Base-by-base conservation (phyloP, 352 stramenopile species). In the Bremia lactucae region DNA sequence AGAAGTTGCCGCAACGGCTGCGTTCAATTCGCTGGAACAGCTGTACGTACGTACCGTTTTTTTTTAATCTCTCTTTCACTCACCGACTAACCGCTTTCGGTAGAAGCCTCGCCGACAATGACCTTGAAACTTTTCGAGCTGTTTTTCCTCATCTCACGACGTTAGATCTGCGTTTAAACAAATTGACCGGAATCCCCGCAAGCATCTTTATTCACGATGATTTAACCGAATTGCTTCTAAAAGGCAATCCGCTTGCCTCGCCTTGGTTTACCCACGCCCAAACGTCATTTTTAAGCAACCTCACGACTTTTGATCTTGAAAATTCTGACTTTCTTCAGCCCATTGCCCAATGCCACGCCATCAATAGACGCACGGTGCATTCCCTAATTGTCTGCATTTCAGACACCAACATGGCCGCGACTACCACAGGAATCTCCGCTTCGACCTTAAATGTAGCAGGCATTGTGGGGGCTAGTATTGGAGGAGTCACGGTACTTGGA, bases 91-190 rank as follows among this genome's bases (percentile, higher is more conserved):
- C 22, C 1, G 25, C 24, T 23, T 23, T 31, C 14, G 43, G 7
- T 36, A 62, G 54, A 35, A 79, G 62, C 16, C 62, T 84, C 20
- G 68, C 57, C 7, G 49, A 70, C 31, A 87, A 87, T 49, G 59
- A 67, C 14, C 59, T 83, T 35, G 57, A 42, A 22, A 42, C 42
- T 7, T 87, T 69, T 48, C 67, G 60, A 4, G 55, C 59, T 39
- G 76, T 83, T 11, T 84, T 74, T 52, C 62, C 68, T 0, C 62
- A 65, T 28, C 50, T 86, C 19, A 62, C 40, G 6, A 73, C 60
- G 14, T 52, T 86, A 56, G 65, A 83, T 38, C 26, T 86, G 20
- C 67, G 54, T 6, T 25, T 45, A 46, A 86, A 86, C 52, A 59
- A 72, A 6, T 57, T 86, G 21, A 67, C 63, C 1, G 55, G 52